Evolutionary conservation across 2,329 filamentous ascomycete genomes (phyloP).

Genomic region (Phoma sp.): DNA sequence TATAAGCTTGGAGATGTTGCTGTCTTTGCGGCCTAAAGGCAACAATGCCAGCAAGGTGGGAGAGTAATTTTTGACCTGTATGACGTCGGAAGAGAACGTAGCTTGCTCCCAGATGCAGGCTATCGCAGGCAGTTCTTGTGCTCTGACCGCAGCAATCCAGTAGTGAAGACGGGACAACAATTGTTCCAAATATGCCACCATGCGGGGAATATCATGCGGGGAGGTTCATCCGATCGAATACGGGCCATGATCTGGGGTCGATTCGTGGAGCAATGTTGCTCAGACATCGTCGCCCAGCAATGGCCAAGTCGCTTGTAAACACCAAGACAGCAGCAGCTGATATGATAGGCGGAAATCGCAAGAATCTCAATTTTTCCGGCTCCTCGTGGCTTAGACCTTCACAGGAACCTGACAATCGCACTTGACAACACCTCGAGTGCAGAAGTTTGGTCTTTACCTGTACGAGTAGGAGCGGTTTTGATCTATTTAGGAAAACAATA

Average conservation of each 20-base stretch:
- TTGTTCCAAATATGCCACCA: conserved; percentile 3
- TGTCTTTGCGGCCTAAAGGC: too few relatives aligned
- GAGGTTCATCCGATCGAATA: conserved; percentile 2
- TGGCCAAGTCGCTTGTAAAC: conserved; percentile 15
- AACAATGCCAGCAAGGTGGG: too few relatives aligned
- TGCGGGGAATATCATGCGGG: conserved; percentile 8
- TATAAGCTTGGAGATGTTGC: too few relatives aligned
- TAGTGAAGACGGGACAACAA: conserved; percentile 4
- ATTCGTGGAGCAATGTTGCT: conserved; percentile 20
- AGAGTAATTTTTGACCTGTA: too few relatives aligned
- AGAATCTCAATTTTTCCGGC: conserved; percentile 15
- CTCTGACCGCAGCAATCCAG: background rate
- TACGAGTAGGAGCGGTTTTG: conserved; percentile 1
- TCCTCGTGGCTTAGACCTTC: conserved; percentile 13
- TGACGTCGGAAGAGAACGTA: background rate
- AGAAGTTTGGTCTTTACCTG: conserved; percentile 4
- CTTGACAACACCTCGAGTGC: conserved; percentile 9
- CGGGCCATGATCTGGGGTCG: conserved; percentile 12
- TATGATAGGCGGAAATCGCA: conserved; percentile 12
- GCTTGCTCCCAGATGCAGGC: background rate
- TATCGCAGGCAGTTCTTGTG: background rate
- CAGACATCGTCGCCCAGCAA: conserved; percentile 11
- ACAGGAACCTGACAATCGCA: conserved; percentile 12
- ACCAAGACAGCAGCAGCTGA: conserved; percentile 12
- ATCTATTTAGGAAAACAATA: conserved; percentile 2